Base-by-base conservation (phyloP, 1,284 basidiomycete genomes). In the Rhodotorula sp. region DNA sequence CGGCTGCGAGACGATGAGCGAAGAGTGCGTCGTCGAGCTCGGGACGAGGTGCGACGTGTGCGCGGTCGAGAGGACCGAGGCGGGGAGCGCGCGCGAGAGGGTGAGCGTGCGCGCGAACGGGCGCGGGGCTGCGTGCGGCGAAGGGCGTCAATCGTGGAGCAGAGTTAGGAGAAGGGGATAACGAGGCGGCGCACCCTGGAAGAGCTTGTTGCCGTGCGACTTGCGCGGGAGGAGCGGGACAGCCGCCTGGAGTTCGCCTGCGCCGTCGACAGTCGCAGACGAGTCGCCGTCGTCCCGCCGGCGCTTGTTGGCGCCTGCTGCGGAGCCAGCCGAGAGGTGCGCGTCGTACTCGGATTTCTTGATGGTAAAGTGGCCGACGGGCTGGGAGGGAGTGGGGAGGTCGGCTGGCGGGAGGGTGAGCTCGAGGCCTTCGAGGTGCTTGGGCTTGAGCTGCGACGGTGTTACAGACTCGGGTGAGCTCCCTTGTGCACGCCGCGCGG, bases 1-100 rank as follows among this genome's bases (percentile, higher is more conserved):
- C 34, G 74, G 74, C 42, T 76, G 74, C 27, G 74, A 74, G 25
- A 49, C 52, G 63, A 76, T 76, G 21, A 76, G 46, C 21, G 72
- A 65, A 21, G 74, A 75, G 56, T 70, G 70, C 25, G 61, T 56
- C 41, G 46, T 49, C 61, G 62, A 62, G 64, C 46, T 42, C 21
- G 21, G 4, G 44, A 49, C 12, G 48, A 59, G 60, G 34, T 67
- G 41, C 19, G 70, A 41, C 41, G 68, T 50, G 34, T 71, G 57
- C 19, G 57, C 64, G 53, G 60, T 57, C 10, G 64, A 41, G 25
- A 67, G 52, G 62, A 73, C 55, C 5, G 64, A 50, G 13, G 67
- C 0, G 1, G 74, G 74, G 46, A 71, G 55, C 23, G 66, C 53
- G 50, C 71, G 71, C 2, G 56, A 57, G 56, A 75, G 62, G 23